Base-by-base conservation (phyloP, 495 filamentous ascomycete genomes). In the Neurospora discreta region DNA sequence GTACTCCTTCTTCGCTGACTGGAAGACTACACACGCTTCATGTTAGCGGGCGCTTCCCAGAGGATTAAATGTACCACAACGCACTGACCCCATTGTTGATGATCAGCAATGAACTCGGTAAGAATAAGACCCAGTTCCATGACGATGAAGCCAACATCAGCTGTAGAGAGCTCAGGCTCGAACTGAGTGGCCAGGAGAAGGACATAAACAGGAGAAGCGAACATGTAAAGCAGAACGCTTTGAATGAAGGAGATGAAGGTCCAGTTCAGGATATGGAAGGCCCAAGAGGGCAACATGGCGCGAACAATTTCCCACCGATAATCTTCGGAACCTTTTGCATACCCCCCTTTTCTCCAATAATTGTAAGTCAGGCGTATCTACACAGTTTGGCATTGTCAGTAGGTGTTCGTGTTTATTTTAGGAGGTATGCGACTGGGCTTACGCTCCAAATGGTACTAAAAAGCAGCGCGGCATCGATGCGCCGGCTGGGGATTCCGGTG, bases 331-430 rank as follows among this genome's bases (percentile, higher is more conserved):
- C 95, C 95, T 36, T 36, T 85, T 33, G 83, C 81, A 79, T 98
- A 99, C 20, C 96, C 96, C 23, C 96, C 96, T 80, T 92, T 96
- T 69, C 96, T 91, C 91, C 92, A 97, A 80, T 97, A 99, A 82
- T 99, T 99, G 87, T 86, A 98, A 3, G 95, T 97, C 77, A 99
- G 83, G 44, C 96, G 91, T 69, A 84, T 72, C 90, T 92, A 76
- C 72, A 70, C 18, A 76, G 42, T 68, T 18, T 18, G 20, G 3
- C 9, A 69, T 23, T 39, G 68, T 68, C 43, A 71, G 72, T 39
- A 36, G 15, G 13, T 9, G 13, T 33, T 13, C 15, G 6, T 46
- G 52, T 20, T 30, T 38, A 15, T 23, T 38, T 5, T n/a, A n/a
- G n/a, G 40, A 15, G 20, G 39, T 36, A 5, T 36, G 18, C 10